Percentiles rank a stretch among this genome's conserved stretches.
phyloP scores from a whole-genome alignment of 2,329 filamentous ascomycete genomes.

The Talaromyces sp. region DNA sequence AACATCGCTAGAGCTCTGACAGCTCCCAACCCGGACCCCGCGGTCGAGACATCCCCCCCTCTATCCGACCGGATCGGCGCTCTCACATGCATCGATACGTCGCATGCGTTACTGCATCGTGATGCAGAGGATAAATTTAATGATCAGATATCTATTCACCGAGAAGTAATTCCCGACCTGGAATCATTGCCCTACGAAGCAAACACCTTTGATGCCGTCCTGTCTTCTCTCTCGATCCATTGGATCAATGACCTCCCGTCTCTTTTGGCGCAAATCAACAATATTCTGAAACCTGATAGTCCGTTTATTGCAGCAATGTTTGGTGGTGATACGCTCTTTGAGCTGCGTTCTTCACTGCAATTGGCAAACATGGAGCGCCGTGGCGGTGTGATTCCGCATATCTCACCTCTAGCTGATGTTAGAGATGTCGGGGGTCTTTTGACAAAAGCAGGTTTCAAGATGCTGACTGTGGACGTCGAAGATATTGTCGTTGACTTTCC shows the following conservation, averaged over 20 bases:
- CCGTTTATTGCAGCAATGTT: conserved; percentile 97
- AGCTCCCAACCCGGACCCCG: conserved; percentile 61
- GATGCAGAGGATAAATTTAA: conserved; percentile 69
- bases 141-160: conserved; percentile 65
- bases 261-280: conserved; percentile 78
- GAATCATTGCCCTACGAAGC: conserved; percentile 73
- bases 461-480: conserved; percentile 94
- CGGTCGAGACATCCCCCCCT: conserved; percentile 43
- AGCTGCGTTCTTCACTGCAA: conserved; percentile 89
- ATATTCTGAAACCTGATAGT: conserved; percentile 79
- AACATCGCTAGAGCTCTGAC: conserved; percentile 83
- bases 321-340: conserved; percentile 88
- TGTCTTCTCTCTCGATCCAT: conserved; percentile 86
- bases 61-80: conserved; percentile 68
- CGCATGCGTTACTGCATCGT: conserved; percentile 71
- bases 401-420: conserved; percentile 89
- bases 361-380: conserved; percentile 85
- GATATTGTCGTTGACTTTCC: conserved; percentile 96
- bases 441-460: conserved; percentile 84
- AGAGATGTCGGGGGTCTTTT: conserved; percentile 85
- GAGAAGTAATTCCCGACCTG: conserved; percentile 64
- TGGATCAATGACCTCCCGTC: conserved; percentile 97
- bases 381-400: conserved; percentile 87
- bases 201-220: conserved; percentile 79
- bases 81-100: conserved; percentile 79